phyloP scores from a whole-genome alignment of 768 basidiomycete genomes.

The Mrakia blollopis region DNA sequence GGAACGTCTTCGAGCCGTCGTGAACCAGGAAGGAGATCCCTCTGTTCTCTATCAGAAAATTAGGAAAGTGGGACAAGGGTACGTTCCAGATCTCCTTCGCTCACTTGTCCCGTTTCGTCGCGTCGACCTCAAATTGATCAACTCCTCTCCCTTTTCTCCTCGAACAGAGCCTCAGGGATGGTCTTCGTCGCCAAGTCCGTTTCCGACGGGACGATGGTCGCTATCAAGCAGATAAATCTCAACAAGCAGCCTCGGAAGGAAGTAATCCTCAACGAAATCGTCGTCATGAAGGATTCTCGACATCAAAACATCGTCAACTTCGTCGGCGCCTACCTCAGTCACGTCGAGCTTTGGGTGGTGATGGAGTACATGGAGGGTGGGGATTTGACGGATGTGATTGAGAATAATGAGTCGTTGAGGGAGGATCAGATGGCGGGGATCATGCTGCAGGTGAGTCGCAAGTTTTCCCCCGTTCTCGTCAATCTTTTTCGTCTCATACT shows the following conservation, averaged over 20 bases:
- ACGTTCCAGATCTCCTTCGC: slow-evolving; percentile 43
- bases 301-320: slow-evolving; percentile 98
- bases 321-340: slow-evolving; percentile 75
- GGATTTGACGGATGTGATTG: slow-evolving; percentile 93
- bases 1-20: slow-evolving; percentile 89
- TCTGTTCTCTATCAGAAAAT: slow-evolving; percentile 92
- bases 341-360: slow-evolving; percentile 81
- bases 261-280: slow-evolving; percentile 92
- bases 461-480: not conserved
- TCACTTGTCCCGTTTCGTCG: not conserved
- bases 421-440: slow-evolving; percentile 94
- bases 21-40: slow-evolving; percentile 71
- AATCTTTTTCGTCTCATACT: too few species aligned
- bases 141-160: not conserved
- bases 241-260: slow-evolving; percentile 93
- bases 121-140: not conserved
- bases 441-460: slow-evolving; percentile 67
- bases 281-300: slow-evolving; percentile 97
- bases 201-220: slow-evolving; percentile 76
- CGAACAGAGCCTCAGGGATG: slow-evolving; percentile 81
- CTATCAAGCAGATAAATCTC: slow-evolving; percentile 98
- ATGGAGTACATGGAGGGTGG: slow-evolving; percentile 99
- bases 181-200: slow-evolving; percentile 95
- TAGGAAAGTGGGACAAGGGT: slow-evolving; percentile 99
- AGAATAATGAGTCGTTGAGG: slow-evolving; percentile 79